Base-by-base conservation (phyloP, 1,284 basidiomycete species). In the Irpex sp. region DNA sequence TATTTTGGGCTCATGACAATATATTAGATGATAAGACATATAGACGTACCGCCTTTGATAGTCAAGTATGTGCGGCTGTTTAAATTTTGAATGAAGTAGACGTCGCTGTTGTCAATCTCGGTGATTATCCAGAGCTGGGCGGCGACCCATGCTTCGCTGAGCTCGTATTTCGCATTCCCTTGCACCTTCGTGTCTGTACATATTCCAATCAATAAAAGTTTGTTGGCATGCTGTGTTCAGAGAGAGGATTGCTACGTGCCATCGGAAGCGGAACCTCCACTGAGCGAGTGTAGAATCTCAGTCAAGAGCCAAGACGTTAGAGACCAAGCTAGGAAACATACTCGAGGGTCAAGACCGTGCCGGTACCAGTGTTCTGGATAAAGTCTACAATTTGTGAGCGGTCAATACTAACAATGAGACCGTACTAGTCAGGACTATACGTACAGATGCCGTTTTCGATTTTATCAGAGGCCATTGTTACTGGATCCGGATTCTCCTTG, bases 41-140 rank as follows among this genome's bases (percentile, higher is more conserved):
- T 11, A 11, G 39, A 43, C 39, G 39, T 43, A 43, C 39, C 15
- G 39, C 39, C 39, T 11, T 9, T 43, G 11, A 43, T 2, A 4
- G 8, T 15, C 39, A 15, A 9, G 15, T 43, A 43, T 9, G 39
- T 43, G 15, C 39, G 39, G 39, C 39, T 43, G 39, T 43, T 43
- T 15, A 15, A 11, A 15, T 43, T 43, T 43, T 43, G 39, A 15
- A 43, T 43, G 39, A 15, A 11, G 15, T 43, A 43, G 11, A 43
- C 8, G 15, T 43, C 39, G 39, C 39, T 43, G 39, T 15, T 15
- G 39, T 15, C 15, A 15, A 43, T 37, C 39, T 11, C 19, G 36
- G 21, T 26, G 15, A 58, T 31, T 4, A 58, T 46, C 57, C 57
- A 58, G 36, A 58, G 57, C 37, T 58, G 57, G 11, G 57, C 35